Evolutionary conservation across 805 yeast species (phyloP).

Genomic region (Grigorovia humatica): DNA sequence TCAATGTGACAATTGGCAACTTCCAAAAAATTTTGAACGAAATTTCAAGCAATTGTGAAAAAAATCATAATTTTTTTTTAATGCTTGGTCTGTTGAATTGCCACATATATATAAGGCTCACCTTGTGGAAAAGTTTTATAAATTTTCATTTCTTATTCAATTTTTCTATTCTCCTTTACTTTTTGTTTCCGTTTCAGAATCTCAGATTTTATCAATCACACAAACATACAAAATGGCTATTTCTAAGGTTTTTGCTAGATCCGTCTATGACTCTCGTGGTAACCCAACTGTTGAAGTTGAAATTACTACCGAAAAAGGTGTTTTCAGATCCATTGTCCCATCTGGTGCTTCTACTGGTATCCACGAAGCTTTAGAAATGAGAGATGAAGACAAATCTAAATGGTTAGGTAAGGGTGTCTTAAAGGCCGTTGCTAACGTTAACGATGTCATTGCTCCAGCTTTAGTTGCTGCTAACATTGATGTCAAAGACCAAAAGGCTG

Average conservation of each 20-base stretch:
- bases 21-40: neutral
- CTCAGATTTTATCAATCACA: slow-evolving; percentile 6
- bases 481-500: slow-evolving; percentile 74
- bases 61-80: too few relatives aligned
- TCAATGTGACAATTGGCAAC: neutral
- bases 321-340: slow-evolving; percentile 96
- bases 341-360: slow-evolving; percentile 99
- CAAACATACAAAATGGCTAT: slow-evolving; percentile 53
- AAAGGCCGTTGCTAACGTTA: slow-evolving; percentile 95
- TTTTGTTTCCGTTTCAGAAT: slow-evolving; percentile 1
- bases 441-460: slow-evolving; percentile 91
- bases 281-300: slow-evolving; percentile 99
- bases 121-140: neutral
- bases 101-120: neutral
- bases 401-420: slow-evolving; percentile 99
- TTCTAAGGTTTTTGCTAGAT: slow-evolving; percentile 83
- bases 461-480: slow-evolving; percentile 69
- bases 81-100: neutral
- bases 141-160: neutral
- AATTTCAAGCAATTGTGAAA: neutral
- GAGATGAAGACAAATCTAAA: slow-evolving; percentile 95
- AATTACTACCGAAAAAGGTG: slow-evolving; percentile 81
- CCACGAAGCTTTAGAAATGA: slow-evolving; percentile 96
- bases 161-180: neutral
- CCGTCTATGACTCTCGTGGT: slow-evolving; percentile 99